These are phyloP conservation scores for Firmiana major DNA, from an alignment of 345 rosid genomes.

Conservation along the genomic window DNA sequence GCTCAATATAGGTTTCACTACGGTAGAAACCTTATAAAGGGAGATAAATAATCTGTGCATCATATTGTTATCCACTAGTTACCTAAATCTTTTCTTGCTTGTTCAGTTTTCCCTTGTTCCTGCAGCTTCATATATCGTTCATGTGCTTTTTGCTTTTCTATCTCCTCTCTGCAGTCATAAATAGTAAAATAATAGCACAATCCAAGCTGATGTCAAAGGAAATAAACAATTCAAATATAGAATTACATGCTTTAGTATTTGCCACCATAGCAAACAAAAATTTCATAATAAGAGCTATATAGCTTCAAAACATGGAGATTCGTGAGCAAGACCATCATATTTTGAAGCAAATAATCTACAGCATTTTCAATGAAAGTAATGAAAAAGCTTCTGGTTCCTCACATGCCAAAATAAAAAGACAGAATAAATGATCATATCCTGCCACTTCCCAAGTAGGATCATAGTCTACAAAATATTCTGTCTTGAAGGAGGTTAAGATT, in stretches of 20 bases:
- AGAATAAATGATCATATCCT: background rate
- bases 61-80: constrained; percentile 12
- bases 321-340: too few species aligned
- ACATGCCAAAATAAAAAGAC: background rate
- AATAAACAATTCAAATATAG: background rate
- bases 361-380: too few species aligned
- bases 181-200: background rate
- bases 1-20: background rate
- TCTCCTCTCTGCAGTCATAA: constrained; percentile 64
- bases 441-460: background rate
- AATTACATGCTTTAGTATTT: background rate
- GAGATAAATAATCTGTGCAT: background rate
- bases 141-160: constrained; percentile 93
- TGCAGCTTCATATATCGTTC: constrained; percentile 97
- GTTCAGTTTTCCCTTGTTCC: constrained; percentile 97
- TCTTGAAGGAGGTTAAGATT: background rate
- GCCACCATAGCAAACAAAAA: background rate
- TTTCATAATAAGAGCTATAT: background rate
- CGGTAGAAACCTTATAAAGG: background rate
- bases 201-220: background rate
- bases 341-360: too few species aligned
- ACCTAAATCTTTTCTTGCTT: constrained; percentile 94
- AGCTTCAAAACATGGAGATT: background rate
- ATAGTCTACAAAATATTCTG: background rate
- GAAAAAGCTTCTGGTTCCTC: background rate